Conservation (phyloP, 139 green algal genomes). For the Chlorella vulgaris region DNA sequence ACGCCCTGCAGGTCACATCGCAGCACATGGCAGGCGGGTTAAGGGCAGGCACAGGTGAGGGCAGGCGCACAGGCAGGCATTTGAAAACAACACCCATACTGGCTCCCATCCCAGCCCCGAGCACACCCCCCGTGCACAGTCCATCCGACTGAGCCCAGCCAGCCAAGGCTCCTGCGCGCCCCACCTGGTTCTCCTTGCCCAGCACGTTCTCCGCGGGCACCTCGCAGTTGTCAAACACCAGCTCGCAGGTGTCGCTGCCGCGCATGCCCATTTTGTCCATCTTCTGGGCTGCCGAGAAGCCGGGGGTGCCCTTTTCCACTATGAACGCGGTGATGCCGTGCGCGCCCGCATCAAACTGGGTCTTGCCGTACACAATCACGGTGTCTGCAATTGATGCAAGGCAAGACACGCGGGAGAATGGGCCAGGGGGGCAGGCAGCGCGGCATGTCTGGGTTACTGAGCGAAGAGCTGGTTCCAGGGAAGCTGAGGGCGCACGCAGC, state of each 20-base stretch:
- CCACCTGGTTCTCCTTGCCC: slow-evolving; percentile 66
- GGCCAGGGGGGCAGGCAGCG: no score
- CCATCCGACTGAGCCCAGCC: no score
- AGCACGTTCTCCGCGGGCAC: slow-evolving; percentile 89
- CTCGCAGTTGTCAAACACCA: slow-evolving; percentile 92
- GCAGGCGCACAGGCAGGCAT: no score
- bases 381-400: slow-evolving; percentile 45
- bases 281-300: slow-evolving; percentile 92
- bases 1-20: slow-evolving; percentile 69
- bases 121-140: no score
- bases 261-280: slow-evolving; percentile 97
- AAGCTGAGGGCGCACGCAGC: no score
- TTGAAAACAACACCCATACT: no score
- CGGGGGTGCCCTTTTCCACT: slow-evolving; percentile 89
- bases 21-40: neutral
- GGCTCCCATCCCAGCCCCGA: no score
- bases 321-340: slow-evolving; percentile 96
- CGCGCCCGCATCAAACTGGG: slow-evolving; percentile 59
- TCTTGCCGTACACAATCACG: slow-evolving; percentile 95
- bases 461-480: no score
- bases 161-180: neutral
- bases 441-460: no score
- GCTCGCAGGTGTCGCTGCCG: slow-evolving; percentile 93
- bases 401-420: no score
- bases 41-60: no score